Conservation (phyloP, 495 filamentous ascomycete genomes). For the Evernia prunastri region DNA sequence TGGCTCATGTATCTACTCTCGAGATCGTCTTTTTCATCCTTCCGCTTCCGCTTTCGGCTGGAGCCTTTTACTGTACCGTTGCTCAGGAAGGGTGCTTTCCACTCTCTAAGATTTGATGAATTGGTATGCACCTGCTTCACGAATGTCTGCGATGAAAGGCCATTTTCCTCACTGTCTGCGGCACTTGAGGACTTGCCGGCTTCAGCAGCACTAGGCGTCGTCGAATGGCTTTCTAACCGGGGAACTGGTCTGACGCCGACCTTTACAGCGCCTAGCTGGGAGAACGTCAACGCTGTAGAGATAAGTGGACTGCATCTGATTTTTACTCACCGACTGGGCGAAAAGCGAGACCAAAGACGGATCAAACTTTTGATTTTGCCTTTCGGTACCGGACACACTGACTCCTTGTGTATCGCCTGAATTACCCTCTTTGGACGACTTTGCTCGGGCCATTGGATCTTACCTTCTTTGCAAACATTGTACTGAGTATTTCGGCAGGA, state of each 20-base stretch:
- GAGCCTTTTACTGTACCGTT: slow-evolving; percentile 15
- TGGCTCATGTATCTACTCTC: slow-evolving; percentile 76
- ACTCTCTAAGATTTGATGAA: background rate
- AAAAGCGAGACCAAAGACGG: slow-evolving; percentile 74
- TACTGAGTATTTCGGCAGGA: too few relatives aligned
- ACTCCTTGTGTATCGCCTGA: background rate
- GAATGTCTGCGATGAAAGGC: background rate
- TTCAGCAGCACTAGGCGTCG: background rate
- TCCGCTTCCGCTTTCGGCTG: slow-evolving; percentile 72
- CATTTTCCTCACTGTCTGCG: background rate
- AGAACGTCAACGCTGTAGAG: background rate
- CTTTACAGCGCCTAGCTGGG: slow-evolving; percentile 20
- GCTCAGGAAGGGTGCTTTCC: background rate
- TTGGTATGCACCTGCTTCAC: background rate
- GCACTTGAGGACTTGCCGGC: background rate
- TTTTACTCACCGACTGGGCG: slow-evolving; percentile 31
- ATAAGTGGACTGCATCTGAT: background rate
- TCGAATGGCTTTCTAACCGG: background rate
- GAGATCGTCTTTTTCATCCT: slow-evolving; percentile 62
- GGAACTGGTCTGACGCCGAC: background rate
- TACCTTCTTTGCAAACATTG: too few relatives aligned
- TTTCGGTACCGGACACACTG: background rate
- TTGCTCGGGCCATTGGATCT: slow-evolving; percentile 3
- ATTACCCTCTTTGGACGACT: background rate
- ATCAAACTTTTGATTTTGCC: slow-evolving; percentile 47